Conservation (phyloP, 805 yeast genomes). For the Grigorovia transvaalensis region DNA sequence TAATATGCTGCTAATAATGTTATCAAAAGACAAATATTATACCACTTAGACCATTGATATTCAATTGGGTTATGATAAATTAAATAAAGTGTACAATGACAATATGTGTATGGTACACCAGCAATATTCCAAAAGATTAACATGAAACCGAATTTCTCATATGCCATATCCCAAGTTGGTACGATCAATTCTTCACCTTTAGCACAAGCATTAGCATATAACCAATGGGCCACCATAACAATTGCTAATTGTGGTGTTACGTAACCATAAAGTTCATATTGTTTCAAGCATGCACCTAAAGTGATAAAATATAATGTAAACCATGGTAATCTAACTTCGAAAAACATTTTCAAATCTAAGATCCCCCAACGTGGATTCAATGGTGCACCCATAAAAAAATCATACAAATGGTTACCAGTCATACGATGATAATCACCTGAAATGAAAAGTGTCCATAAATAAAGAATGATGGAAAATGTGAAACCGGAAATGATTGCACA, state of each 20-base stretch:
- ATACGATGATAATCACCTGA: conserved; percentile 75
- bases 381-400: conserved; percentile 95
- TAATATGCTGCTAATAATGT: conserved; percentile 64
- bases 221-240: conserved; percentile 76
- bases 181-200: conserved; percentile 97
- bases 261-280: conserved; percentile 70
- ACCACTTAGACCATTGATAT: conserved; percentile 59
- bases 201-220: conserved; percentile 92
- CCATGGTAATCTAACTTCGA: conserved; percentile 97
- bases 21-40: conserved; percentile 47
- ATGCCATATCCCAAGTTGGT: conserved; percentile 99
- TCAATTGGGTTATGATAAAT: conserved; percentile 76
- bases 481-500: conserved; percentile 79
- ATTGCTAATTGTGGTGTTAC: conserved; percentile 67
- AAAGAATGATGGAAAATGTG: conserved; percentile 54
- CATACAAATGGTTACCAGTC: conserved; percentile 87
- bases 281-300: conserved; percentile 64
- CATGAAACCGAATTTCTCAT: conserved; percentile 99
- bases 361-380: conserved; percentile 91
- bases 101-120: conserved; percentile 96
- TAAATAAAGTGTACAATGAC: conserved; percentile 82
- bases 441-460: conserved; percentile 52
- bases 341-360: conserved; percentile 91
- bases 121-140: conserved; percentile 97
- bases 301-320: conserved; percentile 73